A percentile compares a stretch with the other conserved stretches of the same genome.
Evolutionary conservation across 306 rosid species (phyloP).

Genomic region (Citrullus colocynthis): DNA sequence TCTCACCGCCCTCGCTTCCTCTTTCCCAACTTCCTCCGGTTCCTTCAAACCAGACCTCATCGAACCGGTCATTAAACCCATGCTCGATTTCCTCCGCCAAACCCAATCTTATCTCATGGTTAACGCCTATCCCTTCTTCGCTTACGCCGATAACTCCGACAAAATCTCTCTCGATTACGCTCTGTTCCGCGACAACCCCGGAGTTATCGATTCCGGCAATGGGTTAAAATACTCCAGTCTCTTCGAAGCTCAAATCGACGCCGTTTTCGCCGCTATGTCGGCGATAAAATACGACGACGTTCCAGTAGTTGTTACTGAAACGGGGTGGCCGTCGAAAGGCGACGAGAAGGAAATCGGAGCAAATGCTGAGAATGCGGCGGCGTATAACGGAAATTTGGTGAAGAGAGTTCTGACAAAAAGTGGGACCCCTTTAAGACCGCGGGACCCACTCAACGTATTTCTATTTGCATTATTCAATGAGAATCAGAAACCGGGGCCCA

Average conservation of each 20-base stretch:
- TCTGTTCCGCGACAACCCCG: slow-evolving; percentile 37
- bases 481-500: slow-evolving; percentile 57
- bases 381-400: slow-evolving; percentile 71
- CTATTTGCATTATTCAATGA: slow-evolving; percentile 76
- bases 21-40: slow-evolving; percentile 71
- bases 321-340: slow-evolving; percentile 82
- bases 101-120: slow-evolving; percentile 60
- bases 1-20: slow-evolving; percentile 37
- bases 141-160: slow-evolving; percentile 35
- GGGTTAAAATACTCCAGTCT: slow-evolving; percentile 42
- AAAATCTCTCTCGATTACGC: slow-evolving; percentile 51
- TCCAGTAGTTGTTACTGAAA: slow-evolving; percentile 37
- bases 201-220: slow-evolving; percentile 60
- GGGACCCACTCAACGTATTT: slow-evolving; percentile 29
- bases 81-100: slow-evolving; percentile 39
- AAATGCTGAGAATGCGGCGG: slow-evolving; percentile 42
- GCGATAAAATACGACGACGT: slow-evolving; percentile 49
- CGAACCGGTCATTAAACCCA: slow-evolving; percentile 61
- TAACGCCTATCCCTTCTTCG: slow-evolving; percentile 72
- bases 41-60: slow-evolving; percentile 48
- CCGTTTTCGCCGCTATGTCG: slow-evolving; percentile 69
- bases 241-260: slow-evolving; percentile 72
- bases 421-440: slow-evolving; percentile 58
- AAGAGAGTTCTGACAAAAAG: slow-evolving; percentile 27
- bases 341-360: slow-evolving; percentile 62